Percentiles rank a stretch among this genome's conserved stretches.
Conservation (phyloP, 2,329 filamentous ascomycete species). For the Thielaviopsis populi region DNA sequence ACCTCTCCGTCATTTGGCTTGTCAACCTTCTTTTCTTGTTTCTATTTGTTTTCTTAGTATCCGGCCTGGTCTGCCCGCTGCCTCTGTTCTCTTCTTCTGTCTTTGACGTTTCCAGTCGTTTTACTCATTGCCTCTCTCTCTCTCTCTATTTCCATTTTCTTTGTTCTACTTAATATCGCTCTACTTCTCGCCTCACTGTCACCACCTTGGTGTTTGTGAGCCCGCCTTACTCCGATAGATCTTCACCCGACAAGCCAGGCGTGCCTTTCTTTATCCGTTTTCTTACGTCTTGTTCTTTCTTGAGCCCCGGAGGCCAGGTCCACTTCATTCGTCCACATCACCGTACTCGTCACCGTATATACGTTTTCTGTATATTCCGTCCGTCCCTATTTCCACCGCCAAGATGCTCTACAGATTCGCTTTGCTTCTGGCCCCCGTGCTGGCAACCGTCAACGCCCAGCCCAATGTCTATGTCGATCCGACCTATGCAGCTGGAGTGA, state of each 20-base stretch:
- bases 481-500: conserved; percentile 7
- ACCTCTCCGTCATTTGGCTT: not conserved
- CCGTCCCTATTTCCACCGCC: not conserved
- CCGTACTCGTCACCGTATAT: not conserved
- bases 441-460: conserved; percentile 7
- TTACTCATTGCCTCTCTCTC: not conserved
- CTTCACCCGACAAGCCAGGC: not conserved
- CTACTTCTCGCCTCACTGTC: not conserved
- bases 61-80: conserved; percentile 3
- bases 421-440: conserved; percentile 8
- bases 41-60: not conserved
- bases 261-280: not conserved
- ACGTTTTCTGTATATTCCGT: not conserved
- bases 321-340: not conserved
- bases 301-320: not conserved
- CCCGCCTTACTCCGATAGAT: not conserved
- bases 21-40: not conserved
- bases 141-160: not conserved
- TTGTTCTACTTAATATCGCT: not conserved
- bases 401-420: conserved; percentile 9
- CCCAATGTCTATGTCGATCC: conserved; percentile 8
- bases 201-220: not conserved
- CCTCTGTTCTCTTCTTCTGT: not conserved
- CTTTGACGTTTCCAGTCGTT: not conserved
- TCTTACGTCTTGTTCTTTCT: not conserved